Evolutionary conservation across 164 flowering plant species (phyloP).

Genomic region (Santalum album): DNA sequence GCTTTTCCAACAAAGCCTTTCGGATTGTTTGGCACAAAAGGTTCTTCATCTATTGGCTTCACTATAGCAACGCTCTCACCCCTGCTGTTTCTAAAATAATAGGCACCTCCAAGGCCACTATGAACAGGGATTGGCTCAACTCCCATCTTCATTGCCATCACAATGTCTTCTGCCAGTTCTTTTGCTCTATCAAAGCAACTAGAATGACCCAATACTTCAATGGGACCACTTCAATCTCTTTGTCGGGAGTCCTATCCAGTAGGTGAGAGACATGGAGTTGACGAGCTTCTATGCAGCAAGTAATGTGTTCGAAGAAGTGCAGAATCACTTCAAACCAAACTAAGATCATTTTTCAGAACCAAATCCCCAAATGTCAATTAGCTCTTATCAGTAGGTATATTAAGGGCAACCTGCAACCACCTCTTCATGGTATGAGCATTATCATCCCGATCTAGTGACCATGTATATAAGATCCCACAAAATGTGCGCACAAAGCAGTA

Average conservation of each 20-base stretch:
- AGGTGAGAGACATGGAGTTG: slow-evolving; percentile 69
- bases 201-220: too few relatives aligned
- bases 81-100: background rate
- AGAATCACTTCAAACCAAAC: slow-evolving; percentile 53
- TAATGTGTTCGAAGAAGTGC: slow-evolving; percentile 54
- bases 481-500: too few relatives aligned
- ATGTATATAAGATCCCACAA: too few relatives aligned
- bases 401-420: slow-evolving; percentile 56
- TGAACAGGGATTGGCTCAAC: background rate
- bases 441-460: slow-evolving; percentile 57
- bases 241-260: slow-evolving; percentile 45
- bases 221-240: slow-evolving; percentile 36
- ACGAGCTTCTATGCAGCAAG: slow-evolving; percentile 55
- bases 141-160: background rate
- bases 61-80: background rate
- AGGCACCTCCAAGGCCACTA: background rate
- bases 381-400: slow-evolving; percentile 60
- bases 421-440: slow-evolving; percentile 68
- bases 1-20: slow-evolving; percentile 10
- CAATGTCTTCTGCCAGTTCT: background rate
- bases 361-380: slow-evolving; percentile 59
- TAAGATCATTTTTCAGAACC: slow-evolving; percentile 61
- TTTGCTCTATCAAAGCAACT: too few relatives aligned
- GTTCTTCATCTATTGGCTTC: background rate
- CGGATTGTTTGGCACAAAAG: background rate